Conservation (phyloP, 495 filamentous ascomycete genomes). For the Hypoxylon crocopeplum region DNA sequence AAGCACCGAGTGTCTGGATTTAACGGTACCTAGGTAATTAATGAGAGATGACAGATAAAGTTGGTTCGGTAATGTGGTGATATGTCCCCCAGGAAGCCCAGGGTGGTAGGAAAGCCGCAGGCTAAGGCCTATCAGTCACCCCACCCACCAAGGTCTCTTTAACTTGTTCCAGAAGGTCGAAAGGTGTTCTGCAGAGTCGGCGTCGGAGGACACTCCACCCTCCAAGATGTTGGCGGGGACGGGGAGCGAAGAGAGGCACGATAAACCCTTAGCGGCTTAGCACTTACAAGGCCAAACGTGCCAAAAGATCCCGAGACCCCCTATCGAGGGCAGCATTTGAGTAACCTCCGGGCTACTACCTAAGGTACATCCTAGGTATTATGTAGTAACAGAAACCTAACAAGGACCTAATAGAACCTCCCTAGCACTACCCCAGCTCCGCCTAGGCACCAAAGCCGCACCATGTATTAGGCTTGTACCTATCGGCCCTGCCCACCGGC, state of each 20-base stretch:
- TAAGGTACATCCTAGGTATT: too few relatives aligned
- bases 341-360: constrained; percentile 18
- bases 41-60: constrained; percentile 33
- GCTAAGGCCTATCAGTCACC: constrained; percentile 22
- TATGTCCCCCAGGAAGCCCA: constrained; percentile 20
- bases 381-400: too few relatives aligned
- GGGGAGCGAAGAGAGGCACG: constrained; percentile 8
- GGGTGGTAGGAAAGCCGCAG: constrained; percentile 6
- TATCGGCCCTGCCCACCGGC: background rate
- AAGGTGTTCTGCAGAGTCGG: constrained; percentile 27
- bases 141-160: constrained; percentile 26
- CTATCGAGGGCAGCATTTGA: constrained; percentile 15
- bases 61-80: constrained; percentile 31
- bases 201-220: constrained; percentile 10
- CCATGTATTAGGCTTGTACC: constrained; percentile 8
- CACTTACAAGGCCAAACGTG: too few relatives aligned
- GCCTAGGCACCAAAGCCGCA: constrained; percentile 16
- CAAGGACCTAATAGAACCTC: too few relatives aligned
- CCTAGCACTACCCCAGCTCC: constrained; percentile 16
- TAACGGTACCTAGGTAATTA: constrained; percentile 22
- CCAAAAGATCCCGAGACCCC: constrained; percentile 25
- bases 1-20: constrained; percentile 30
- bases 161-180: constrained; percentile 39
- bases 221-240: background rate
- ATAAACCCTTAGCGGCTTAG: constrained; percentile 19